Conservation (phyloP, 441 rosid species). For the Corymbia calophylla region DNA sequence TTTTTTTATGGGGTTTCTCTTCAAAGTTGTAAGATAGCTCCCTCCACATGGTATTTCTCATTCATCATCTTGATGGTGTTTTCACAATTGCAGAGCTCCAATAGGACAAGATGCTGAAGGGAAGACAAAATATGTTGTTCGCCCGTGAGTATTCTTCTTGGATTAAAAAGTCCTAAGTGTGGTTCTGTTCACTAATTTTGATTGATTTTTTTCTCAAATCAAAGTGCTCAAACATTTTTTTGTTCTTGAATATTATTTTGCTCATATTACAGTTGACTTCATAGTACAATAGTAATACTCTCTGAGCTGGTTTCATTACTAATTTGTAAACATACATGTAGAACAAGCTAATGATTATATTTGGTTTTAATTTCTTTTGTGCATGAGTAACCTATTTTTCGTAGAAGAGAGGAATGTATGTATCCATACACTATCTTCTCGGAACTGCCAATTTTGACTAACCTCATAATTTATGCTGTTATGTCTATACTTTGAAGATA, state of each 20-base stretch:
- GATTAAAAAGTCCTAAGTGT: background rate
- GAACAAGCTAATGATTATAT: background rate
- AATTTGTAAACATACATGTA: background rate
- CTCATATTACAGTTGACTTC: background rate
- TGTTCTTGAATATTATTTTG: background rate
- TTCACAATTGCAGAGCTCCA: slow-evolving; percentile 66
- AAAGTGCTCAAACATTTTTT: background rate
- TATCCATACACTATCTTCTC: background rate
- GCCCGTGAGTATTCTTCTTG: slow-evolving; percentile 67
- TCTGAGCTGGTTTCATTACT: background rate
- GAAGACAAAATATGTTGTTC: slow-evolving; percentile 75
- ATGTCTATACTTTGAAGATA: background rate
- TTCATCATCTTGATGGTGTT: slow-evolving; percentile 6
- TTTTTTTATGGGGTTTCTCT: background rate
- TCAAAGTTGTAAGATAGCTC: background rate
- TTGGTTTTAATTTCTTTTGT: background rate
- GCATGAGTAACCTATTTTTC: background rate
- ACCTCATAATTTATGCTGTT: background rate
- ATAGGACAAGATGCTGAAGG: slow-evolving; percentile 78
- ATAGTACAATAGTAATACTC: background rate
- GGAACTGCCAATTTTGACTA: background rate
- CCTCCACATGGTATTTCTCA: background rate
- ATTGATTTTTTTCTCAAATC: background rate
- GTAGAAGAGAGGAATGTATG: background rate
- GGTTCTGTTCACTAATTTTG: background rate